Evolutionary conservation across 2,329 filamentous ascomycete genomes (phyloP), one percentile per base, ranked within the genome.

Genomic region (Chaetoscypha palmicola): DNA sequence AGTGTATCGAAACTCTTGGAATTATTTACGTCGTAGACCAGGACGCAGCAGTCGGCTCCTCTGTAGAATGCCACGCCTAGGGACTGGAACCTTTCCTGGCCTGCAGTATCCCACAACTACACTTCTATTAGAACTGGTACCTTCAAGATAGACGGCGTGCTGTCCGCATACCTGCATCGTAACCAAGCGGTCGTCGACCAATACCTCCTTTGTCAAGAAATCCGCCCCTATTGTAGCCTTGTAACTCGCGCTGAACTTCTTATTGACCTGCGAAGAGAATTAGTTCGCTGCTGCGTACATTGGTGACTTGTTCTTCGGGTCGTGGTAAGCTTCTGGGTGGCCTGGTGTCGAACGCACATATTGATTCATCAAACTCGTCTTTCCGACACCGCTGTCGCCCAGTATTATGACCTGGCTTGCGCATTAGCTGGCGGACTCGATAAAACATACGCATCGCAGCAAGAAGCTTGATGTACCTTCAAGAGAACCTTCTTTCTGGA

Each of bases 311-410:
- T 19, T 23, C 28, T 32, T 16, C 9, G 10, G 12, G 19, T 14
- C 12, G 11, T 5, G 35, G 12, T 12, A 14, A 14, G 23, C 20
- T 23, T 21, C 5, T 20, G 20, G 47, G 43, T 42, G 23, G 23
- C 41, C 38, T 50, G 14, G 11, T 36, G 34, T 51, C 45, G 37
- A 45, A 59, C 86, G 67, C 81, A 97, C 92, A 86, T 97, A 98
- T 97, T 98, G 92, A 73, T 98, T 98, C 92, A 98, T 98, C 79
- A 98, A 81, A 69, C 89, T 96, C 50, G 92, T 98, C 78, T 98
- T 98, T 66, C 92, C 92, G 51, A 98, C 92, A 71, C 92, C 92
- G 68, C 91, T 97, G 68, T 98, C 92, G 60, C 92, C 92, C 58
- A 98, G 83, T 70, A 98, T 97, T 63, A 98, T 98, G 63, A 98